Conservation (phyloP, 2,329 filamentous ascomycete genomes). For the Xylaria sp. region DNA sequence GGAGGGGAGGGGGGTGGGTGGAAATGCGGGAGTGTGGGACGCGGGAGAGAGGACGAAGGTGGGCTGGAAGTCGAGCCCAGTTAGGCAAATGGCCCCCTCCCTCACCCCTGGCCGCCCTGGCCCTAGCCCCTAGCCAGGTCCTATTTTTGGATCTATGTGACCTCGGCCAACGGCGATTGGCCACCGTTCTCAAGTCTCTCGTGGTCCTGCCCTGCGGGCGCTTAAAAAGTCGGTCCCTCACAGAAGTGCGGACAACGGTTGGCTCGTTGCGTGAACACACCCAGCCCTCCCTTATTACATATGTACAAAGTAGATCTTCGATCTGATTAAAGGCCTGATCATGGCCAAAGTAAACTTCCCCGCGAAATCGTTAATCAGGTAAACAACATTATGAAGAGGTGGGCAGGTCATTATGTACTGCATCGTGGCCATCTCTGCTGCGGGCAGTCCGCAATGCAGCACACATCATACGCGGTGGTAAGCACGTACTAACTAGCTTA, state of each 20-base stretch:
- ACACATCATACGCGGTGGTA: no score
- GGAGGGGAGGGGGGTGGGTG: neutral
- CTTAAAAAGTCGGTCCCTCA: slow-evolving; percentile 17
- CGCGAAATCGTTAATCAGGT: no score
- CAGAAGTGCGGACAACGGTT: no score
- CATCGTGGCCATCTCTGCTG: no score
- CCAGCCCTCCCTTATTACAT: no score
- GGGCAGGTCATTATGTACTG: no score
- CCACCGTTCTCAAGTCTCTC: slow-evolving; percentile 8
- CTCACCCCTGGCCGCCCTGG: slow-evolving; percentile 1
- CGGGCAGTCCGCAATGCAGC: no score
- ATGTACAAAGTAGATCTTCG: no score
- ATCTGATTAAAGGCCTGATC: no score
- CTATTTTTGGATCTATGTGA: slow-evolving; percentile 24
- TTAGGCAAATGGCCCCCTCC: neutral
- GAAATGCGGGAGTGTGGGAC: neutral
- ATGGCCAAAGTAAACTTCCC: no score
- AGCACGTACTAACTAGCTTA: no score
- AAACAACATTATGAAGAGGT: no score
- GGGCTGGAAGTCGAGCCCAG: neutral
- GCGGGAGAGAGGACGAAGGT: slow-evolving; percentile 4
- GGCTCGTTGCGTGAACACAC: neutral
- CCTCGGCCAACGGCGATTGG: slow-evolving; percentile 16
- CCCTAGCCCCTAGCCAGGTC: slow-evolving; percentile 4
- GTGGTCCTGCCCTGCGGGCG: slow-evolving; percentile 22